Base-by-base conservation (phyloP, 768 basidiomycete genomes). In the Suillus spraguei region DNA sequence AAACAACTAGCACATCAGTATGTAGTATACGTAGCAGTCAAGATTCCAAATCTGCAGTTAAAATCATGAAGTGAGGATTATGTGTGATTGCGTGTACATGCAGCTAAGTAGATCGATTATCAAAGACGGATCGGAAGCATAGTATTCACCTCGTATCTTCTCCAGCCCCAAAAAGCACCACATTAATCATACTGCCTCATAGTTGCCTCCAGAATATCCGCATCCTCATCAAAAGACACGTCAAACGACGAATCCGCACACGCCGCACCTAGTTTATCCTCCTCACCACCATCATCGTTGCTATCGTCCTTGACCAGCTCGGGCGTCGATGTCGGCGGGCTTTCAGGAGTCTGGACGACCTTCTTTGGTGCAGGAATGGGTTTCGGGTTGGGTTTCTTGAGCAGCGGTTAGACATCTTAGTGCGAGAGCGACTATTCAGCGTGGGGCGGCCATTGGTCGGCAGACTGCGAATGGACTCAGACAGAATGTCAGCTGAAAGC, bases 241-340 rank as follows among this genome's bases (percentile, higher is more conserved):
- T 76, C 74, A 42, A 74, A 74, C 0, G 74, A 74, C 35, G 74
- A 76, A 36, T 76, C 73, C 3, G 71, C 65, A 49, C 44, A 47
- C 35, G 35, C 35, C 0, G 8, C 35, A 9, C 35, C 8, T 17
- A 42, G 13, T 41, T 41, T 58, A 50, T 24, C 65, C 28, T 35
- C 66, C 28, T 42, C 20, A 20, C 38, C n/a, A 42, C 32, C 10
- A 33, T 32, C 24, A 13, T n/a, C 56, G 17, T 49, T 20, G 6
- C 11, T 55, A 3, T 60, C n/a, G 22, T 47, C 44, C 17, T 49
- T 22, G 1, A 42, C 39, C n/a, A 60, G 32, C 36, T 38, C 46
- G 47, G 33, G 63, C 14, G 6, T 28, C 42, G 17, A 44, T 53
- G 24, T 33, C 42, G 24, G 17, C 14, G 6, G 59, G 17, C 47